Base-by-base conservation (phyloP, 148 eudicot species). In the Pharnaceum exiguum region DNA sequence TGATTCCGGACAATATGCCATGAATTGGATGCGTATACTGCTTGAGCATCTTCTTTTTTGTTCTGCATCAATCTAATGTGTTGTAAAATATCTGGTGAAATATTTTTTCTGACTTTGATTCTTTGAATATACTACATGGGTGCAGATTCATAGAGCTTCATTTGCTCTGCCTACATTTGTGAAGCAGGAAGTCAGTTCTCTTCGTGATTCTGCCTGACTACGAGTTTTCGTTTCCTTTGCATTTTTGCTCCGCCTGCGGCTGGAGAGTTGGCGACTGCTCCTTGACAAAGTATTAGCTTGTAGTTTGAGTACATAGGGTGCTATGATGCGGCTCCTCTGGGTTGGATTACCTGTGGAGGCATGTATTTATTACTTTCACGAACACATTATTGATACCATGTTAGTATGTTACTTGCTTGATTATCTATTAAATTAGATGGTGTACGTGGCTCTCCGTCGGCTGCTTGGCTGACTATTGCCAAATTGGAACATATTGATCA, bases 111-210 rank as follows among this genome's bases (percentile, higher is more conserved):
- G n/a, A n/a, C n/a, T n/a, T n/a, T n/a, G n/a, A n/a, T n/a, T n/a
- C 61, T 42, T 59, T 33, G 23, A 43, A 25, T 27, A 9, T 7
- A 13, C 31, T 30, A 28, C 19, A 8, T 48, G 25, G 49, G 10
- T 65, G 51, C 88, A 91, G 98, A 70, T 88, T 16, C 98, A 91
- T 51, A 71, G 62, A 21, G 96, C 98, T 51, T 90, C 98, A 23
- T 91, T 91, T 68, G 84, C 83, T 10, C 70, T 88, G 82, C 98
- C 98, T 22, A 44, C 90, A 23, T 91, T 91, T 70, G 44, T 85
- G 54, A 88, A 59, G 80, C 75, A 74, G 66, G 95, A 85, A 64
- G 90, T 91, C 44, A 61, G 77, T 51, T 51, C 62, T 46, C 88
- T 88, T 46, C 69, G 74, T 9, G 59, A 57, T 50, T 42, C 59